Percentiles rank a stretch among this genome's conserved stretches.
Evolutionary conservation across 768 basidiomycete genomes (phyloP).

Genomic region (Amylocystis lapponica): DNA sequence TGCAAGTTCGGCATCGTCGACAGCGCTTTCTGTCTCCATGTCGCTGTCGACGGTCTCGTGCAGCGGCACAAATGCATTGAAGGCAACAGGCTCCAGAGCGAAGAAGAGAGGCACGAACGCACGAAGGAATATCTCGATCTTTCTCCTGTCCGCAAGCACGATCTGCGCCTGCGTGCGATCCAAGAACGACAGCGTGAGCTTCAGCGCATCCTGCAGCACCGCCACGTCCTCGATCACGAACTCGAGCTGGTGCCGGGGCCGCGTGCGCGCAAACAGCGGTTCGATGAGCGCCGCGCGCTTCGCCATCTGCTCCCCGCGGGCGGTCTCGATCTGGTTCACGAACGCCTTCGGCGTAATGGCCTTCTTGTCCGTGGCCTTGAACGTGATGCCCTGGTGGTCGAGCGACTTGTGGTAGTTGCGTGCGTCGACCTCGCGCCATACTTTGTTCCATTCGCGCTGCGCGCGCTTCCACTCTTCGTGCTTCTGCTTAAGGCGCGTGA

Average conservation of each 20-base stretch:
- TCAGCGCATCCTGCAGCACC: slow-evolving; percentile 82
- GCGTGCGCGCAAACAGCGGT: slow-evolving; percentile 49
- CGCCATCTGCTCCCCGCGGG: slow-evolving; percentile 76
- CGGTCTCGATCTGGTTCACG: slow-evolving; percentile 78
- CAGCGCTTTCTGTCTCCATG: slow-evolving; percentile 34
- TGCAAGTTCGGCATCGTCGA: slow-evolving; percentile 32
- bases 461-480: slow-evolving; percentile 99
- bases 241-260: slow-evolving; percentile 74
- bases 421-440: slow-evolving; percentile 96
- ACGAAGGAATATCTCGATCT: slow-evolving; percentile 79
- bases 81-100: slow-evolving; percentile 62
- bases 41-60: slow-evolving; percentile 55
- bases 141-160: slow-evolving; percentile 62
- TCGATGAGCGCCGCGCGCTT: slow-evolving; percentile 58
- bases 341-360: slow-evolving; percentile 69
- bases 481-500: slow-evolving; percentile 87
- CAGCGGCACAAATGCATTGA: slow-evolving; percentile 63
- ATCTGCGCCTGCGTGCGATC: slow-evolving; percentile 83
- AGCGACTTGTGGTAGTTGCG: slow-evolving; percentile 90
- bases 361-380: slow-evolving; percentile 90
- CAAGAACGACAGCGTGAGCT: slow-evolving; percentile 84
- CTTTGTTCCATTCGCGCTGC: slow-evolving; percentile 97
- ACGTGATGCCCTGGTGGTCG: slow-evolving; percentile 88
- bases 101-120: slow-evolving; percentile 28
- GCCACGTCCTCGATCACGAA: slow-evolving; percentile 61